Percentiles rank a stretch among this genome's conserved stretches.
These are phyloP conservation scores for Oenanthe javanica DNA, from an alignment of 140 eudicot genomes.

Conservation along the genomic window DNA sequence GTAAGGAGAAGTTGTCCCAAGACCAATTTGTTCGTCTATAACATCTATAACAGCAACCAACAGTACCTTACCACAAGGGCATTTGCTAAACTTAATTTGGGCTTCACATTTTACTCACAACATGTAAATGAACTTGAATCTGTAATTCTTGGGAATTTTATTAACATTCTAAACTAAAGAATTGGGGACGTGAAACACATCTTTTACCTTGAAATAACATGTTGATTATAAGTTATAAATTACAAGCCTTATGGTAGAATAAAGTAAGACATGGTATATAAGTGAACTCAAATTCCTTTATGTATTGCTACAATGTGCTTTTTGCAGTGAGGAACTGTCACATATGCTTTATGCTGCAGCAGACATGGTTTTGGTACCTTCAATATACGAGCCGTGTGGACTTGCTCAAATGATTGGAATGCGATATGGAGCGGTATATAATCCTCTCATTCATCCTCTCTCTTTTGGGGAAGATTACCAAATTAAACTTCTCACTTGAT, in stretches of 20 bases:
- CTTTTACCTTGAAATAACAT: not conserved
- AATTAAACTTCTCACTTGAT: not conserved
- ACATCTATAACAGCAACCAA: not conserved
- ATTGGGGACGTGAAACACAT: not conserved
- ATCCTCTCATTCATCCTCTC: not conserved
- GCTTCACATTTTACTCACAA: not conserved
- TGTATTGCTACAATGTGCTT: constrained; percentile 11
- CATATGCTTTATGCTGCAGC: constrained; percentile 92
- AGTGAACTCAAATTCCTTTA: not conserved
- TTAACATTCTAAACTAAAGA: not conserved
- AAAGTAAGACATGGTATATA: not conserved
- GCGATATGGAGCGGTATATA: constrained; percentile 83
- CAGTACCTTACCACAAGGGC: not conserved
- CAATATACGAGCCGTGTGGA: constrained; percentile 93
- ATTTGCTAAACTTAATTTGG: not conserved
- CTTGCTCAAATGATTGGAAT: constrained; percentile 93
- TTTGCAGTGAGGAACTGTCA: constrained; percentile 79
- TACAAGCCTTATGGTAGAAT: not conserved
- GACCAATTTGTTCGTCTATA: not conserved
- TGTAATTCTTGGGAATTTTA: not conserved
- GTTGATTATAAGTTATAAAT: not conserved
- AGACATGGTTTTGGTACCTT: constrained; percentile 82
- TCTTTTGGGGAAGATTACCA: not conserved
- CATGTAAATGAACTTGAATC: not conserved
- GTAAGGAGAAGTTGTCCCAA: not conserved